Percentiles rank a stretch among this genome's conserved stretches.
phyloP scores from a whole-genome alignment of 306 rosid genomes.

The Canavalia gladiata region DNA sequence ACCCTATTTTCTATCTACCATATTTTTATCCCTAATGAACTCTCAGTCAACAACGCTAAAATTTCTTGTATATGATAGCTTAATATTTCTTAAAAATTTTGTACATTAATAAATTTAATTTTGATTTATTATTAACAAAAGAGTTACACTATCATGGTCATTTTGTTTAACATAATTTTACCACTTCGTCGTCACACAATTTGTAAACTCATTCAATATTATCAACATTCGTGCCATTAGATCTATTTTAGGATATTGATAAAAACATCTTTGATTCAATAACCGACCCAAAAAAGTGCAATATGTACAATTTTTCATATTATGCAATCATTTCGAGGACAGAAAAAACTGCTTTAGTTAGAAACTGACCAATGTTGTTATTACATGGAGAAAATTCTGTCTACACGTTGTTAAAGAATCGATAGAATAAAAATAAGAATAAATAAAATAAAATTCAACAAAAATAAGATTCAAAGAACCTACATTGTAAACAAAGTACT shows the following conservation, averaged over 20 bases:
- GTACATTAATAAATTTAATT: no score
- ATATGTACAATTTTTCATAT: background rate
- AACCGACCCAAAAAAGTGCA: background rate
- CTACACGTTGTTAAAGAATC: background rate
- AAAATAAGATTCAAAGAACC: background rate
- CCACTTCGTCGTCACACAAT: no score
- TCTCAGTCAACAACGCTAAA: background rate
- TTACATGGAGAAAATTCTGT: background rate
- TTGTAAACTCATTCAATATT: no score
- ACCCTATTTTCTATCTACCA: background rate
- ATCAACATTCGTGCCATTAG: no score
- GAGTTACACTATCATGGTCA: no score
- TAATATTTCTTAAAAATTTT: no score
- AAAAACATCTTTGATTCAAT: background rate
- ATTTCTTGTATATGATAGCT: no score
- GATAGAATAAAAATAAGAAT: background rate
- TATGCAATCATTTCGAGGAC: background rate
- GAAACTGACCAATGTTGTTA: background rate
- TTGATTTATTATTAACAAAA: no score
- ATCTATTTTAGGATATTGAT: no score
- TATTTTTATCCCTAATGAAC: background rate
- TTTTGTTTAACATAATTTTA: no score
- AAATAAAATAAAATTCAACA: background rate
- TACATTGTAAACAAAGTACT: background rate
- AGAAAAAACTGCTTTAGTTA: background rate